Evolutionary conservation across 2,329 filamentous ascomycete genomes (phyloP).

Genomic region (Colletotrichum eleusines): DNA sequence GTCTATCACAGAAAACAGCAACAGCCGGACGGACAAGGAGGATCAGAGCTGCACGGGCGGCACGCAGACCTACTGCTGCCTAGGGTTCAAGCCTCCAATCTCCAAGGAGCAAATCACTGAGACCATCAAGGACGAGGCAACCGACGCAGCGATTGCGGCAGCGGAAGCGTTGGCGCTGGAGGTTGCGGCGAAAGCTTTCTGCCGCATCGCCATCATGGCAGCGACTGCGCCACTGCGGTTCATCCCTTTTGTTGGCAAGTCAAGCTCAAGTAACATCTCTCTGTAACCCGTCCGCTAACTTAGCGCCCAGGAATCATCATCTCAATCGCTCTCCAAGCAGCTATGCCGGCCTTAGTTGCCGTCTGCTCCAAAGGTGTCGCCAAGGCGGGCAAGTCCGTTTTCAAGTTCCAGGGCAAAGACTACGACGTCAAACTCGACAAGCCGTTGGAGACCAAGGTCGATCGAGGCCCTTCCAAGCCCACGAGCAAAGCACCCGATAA

Average conservation of each 20-base stretch:
- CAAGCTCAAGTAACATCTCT: too few species aligned
- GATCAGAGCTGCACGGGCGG: background rate
- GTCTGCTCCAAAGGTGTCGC: background rate
- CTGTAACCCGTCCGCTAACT: too few species aligned
- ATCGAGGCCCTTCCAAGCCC: constrained; percentile 5
- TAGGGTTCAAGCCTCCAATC: background rate
- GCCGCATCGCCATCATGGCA: background rate
- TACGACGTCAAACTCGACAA: background rate
- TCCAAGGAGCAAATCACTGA: background rate
- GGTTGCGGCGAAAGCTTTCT: background rate
- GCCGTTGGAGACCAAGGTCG: background rate
- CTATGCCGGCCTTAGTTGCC: background rate
- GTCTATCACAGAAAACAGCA: background rate
- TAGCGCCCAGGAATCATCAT: background rate
- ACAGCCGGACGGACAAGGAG: background rate
- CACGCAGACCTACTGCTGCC: background rate
- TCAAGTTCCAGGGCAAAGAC: background rate
- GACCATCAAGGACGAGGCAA: background rate
- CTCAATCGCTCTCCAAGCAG: background rate
- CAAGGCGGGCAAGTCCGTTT: background rate
- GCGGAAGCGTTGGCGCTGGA: background rate
- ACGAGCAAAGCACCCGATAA: constrained; percentile 11
- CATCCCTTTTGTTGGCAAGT: background rate
- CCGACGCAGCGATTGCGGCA: background rate
- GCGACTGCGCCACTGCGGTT: background rate